These are phyloP conservation scores for Macrolepiota albuminosa DNA, from an alignment of 768 basidiomycete species.

Conservation along the genomic window DNA sequence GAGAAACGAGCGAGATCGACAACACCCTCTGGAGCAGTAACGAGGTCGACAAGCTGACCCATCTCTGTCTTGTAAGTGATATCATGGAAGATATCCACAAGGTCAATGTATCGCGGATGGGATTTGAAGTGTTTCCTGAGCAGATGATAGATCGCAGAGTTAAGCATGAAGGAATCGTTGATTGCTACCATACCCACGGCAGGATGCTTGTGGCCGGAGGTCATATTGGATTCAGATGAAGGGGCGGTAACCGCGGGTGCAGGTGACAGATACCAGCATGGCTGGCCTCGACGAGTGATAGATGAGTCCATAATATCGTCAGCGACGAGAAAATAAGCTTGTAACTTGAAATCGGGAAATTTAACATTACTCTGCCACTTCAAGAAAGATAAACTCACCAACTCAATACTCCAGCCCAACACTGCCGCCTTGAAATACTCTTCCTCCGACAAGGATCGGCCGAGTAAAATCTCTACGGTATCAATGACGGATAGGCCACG, in stretches of 20 bases:
- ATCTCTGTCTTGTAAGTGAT: constrained; percentile 90
- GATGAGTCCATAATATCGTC: constrained; percentile 98
- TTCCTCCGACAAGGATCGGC: constrained; percentile 61
- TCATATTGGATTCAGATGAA: constrained; percentile 9
- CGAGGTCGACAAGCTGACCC: constrained; percentile 93
- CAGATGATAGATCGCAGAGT: constrained; percentile 87
- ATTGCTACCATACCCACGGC: constrained; percentile 81
- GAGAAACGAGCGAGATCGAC: constrained; percentile 90
- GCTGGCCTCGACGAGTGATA: constrained; percentile 89
- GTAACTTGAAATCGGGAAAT: constrained; percentile 52
- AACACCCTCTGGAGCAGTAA: constrained; percentile 88
- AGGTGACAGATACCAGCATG: constrained; percentile 80
- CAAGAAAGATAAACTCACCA: constrained; percentile 47
- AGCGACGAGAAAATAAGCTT: constrained; percentile 95
- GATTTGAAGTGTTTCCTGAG: constrained; percentile 82
- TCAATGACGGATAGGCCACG: constrained; percentile 96
- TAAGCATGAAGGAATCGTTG: constrained; percentile 97
- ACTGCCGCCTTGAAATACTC: constrained; percentile 89
- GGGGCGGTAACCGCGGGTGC: constrained; percentile 18
- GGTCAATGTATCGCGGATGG: constrained; percentile 80
- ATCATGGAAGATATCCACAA: constrained; percentile 91
- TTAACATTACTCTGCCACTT: not conserved
- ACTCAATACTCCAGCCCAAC: constrained; percentile 93
- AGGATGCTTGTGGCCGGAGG: constrained; percentile 22
- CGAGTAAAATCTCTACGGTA: constrained; percentile 84